These are phyloP conservation scores for Hypoxylon sp. DNA, from an alignment of 2,329 filamentous ascomycete genomes.

Conservation along the genomic window DNA sequence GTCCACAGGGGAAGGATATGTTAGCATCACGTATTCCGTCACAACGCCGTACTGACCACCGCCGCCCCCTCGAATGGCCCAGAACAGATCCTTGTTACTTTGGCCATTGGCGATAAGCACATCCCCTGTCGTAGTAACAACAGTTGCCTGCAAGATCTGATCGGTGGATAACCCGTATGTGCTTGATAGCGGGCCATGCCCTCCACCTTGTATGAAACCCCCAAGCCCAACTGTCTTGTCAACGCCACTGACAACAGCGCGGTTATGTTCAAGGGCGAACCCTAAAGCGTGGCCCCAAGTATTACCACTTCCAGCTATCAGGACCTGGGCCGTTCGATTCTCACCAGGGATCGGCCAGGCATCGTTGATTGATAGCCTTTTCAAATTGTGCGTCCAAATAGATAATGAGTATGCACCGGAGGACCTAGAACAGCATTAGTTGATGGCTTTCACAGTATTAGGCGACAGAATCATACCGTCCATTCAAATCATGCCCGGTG, in stretches of 20 bases:
- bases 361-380: not conserved
- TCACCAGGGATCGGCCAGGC: not conserved
- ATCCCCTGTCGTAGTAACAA: slow-evolving; percentile 63
- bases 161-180: slow-evolving; percentile 55
- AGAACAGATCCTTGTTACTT: slow-evolving; percentile 62
- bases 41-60: slow-evolving; percentile 58
- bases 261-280: not conserved
- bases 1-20: not conserved
- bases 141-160: slow-evolving; percentile 63
- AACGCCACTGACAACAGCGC: not conserved
- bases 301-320: slow-evolving; percentile 6
- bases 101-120: slow-evolving; percentile 60
- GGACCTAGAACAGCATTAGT: not conserved
- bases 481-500: not conserved
- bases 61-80: slow-evolving; percentile 27
- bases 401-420: not conserved
- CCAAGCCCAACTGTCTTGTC: slow-evolving; percentile 3
- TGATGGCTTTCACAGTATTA: not conserved
- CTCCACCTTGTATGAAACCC: not conserved
- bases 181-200: slow-evolving; percentile 8
- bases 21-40: slow-evolving; percentile 34
- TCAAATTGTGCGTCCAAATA: slow-evolving; percentile 3
- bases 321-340: not conserved
- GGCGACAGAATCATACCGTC: not conserved
- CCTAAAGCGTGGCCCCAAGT: slow-evolving; percentile 1